Conservation (phyloP, 352 stramenopile species). For the Phytophthora palmivora region DNA sequence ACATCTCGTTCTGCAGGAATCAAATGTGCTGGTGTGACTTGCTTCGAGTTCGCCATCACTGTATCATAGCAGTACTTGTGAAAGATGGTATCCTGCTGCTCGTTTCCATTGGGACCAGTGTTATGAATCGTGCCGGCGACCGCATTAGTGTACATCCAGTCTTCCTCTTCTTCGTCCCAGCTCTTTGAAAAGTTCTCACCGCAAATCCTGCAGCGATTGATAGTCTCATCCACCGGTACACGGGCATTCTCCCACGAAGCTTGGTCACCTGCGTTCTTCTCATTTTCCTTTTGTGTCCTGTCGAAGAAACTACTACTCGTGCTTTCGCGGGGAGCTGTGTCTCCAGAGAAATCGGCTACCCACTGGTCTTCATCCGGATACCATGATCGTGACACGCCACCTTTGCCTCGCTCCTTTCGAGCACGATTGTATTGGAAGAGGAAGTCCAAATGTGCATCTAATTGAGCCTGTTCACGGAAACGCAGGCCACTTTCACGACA, state of each 20-base stretch:
- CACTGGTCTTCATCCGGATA: conserved; percentile 86
- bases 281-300: conserved; percentile 59
- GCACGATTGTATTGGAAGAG: conserved; percentile 88
- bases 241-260: conserved; percentile 64
- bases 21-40: conserved; percentile 77
- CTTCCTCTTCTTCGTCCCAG: conserved; percentile 90
- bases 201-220: conserved; percentile 87
- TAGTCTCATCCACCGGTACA: conserved; percentile 81
- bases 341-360: conserved; percentile 74
- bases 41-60: conserved; percentile 82
- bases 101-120: conserved; percentile 35
- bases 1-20: conserved; percentile 60
- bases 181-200: conserved; percentile 84
- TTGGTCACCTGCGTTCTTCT: conserved; percentile 58
- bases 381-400: conserved; percentile 83
- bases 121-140: conserved; percentile 82
- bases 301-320: conserved; percentile 86
- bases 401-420: conserved; percentile 82
- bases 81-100: conserved; percentile 79
- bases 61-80: conserved; percentile 92
- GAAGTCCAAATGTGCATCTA: conserved; percentile 87
- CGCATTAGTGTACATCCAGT: conserved; percentile 92
- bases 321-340: conserved; percentile 65
- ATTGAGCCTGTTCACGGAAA: conserved; percentile 79
- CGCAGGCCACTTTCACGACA: conserved; percentile 83